Conservation (phyloP, 495 filamentous ascomycete species). For the Aspergillus steynii region DNA sequence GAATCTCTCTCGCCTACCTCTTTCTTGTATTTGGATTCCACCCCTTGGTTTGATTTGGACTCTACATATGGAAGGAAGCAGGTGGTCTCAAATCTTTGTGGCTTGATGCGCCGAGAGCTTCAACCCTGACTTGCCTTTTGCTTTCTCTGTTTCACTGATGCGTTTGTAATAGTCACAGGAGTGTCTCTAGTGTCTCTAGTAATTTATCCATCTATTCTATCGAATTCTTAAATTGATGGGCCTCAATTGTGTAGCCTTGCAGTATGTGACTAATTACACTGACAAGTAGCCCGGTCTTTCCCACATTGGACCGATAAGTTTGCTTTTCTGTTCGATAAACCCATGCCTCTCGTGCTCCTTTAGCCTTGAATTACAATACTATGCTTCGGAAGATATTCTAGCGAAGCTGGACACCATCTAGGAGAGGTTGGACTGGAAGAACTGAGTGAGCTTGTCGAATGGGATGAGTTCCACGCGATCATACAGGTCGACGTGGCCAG, state of each 20-base stretch:
- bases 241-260: too few species aligned
- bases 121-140: not conserved
- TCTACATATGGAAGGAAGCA: slow-evolving; percentile 9
- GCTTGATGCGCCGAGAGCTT: slow-evolving; percentile 15
- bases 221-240: too few species aligned
- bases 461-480: slow-evolving; percentile 29
- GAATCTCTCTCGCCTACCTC: slow-evolving; percentile 1
- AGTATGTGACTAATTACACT: too few species aligned
- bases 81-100: slow-evolving; percentile 15
- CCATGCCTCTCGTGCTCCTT: too few species aligned
- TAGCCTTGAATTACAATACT: too few species aligned
- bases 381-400: not conserved
- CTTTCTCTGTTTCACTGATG: too few species aligned
- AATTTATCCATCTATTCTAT: too few species aligned
- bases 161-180: too few species aligned
- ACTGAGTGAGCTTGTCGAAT: slow-evolving; percentile 23
- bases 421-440: slow-evolving; percentile 23
- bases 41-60: slow-evolving; percentile 21
- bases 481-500: slow-evolving; percentile 30
- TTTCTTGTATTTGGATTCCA: slow-evolving; percentile 17
- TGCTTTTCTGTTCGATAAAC: too few species aligned
- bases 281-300: too few species aligned
- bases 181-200: too few species aligned
- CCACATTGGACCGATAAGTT: too few species aligned
- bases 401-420: not conserved